Evolutionary conservation across 2,329 filamentous ascomycete species (phyloP), one percentile per base, ranked within the genome.

Genomic region (Alternaria ventricosa): DNA sequence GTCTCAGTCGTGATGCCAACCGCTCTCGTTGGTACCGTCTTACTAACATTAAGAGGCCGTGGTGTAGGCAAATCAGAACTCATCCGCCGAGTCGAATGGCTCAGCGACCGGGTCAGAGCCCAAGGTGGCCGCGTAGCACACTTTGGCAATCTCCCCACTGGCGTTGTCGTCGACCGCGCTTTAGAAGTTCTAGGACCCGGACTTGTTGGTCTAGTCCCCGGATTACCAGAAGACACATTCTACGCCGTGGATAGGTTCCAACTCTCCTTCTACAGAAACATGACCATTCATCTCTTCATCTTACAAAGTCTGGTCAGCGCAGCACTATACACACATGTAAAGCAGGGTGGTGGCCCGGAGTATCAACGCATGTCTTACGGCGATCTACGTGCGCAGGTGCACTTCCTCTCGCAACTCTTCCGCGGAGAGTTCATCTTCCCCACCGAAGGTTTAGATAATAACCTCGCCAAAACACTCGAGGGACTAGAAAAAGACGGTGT

Each of bases 1-100:
- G 95, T 97, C 3, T 97, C 94, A 0, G 96, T 99, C 0, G 93
- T 99, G 51, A 99, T 99, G 96, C 96, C 96, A 1, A 98, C 96
- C 0, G 95, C 96, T 0, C 85, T 99, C 46, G 96, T 99, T 25
- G 96, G 96, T 6, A 99, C 96, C 0, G 92, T 98, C 0, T 85
- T 99, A 0, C 84, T 99, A 13, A 99, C 96, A 0, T 86, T 99
- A 5, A 88, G 96, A 74, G 96, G 96, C 0, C 90, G 96, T 53
- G 96, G 96, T 20, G 94, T 98, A 1, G 95, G 96, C 23, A 94
- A 94, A 75, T 84, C 88, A 1, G 96, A 99, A 78, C 83, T 99
- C 20, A 88, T 94, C 36, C 89, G 95, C 15, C 88, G 96, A 47
- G 92, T 99, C 6, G 90, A 97, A 68, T 99, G 96, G 96, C 87